Conservation (phyloP, 2,329 filamentous ascomycete genomes). For the Stagonosporopsis vannaccii region DNA sequence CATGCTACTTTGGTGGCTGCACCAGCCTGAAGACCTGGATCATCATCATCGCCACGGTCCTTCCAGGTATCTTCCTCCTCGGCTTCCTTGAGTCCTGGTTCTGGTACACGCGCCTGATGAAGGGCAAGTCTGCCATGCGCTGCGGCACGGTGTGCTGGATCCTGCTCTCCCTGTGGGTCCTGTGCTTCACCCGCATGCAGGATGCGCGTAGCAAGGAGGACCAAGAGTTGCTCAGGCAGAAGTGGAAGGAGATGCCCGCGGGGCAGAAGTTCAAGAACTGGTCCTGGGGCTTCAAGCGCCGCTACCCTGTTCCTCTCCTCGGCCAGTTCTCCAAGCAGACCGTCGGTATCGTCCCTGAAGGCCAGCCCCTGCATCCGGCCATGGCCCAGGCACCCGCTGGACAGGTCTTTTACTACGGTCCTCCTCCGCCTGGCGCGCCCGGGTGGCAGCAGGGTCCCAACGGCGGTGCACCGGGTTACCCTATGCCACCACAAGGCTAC, state of each 20-base stretch:
- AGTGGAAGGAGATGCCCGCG: conserved; percentile 39
- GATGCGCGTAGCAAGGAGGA: conserved; percentile 40
- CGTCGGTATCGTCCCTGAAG: conserved; percentile 39
- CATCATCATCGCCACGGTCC: conserved; percentile 38
- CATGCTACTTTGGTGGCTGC: conserved; percentile 18
- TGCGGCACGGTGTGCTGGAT: conserved; percentile 45
- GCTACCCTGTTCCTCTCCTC: conserved; percentile 40
- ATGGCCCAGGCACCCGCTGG: conserved; percentile 33
- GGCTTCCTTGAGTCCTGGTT: conserved; percentile 44
- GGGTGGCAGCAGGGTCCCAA: conserved; percentile 29
- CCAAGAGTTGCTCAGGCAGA: conserved; percentile 38
- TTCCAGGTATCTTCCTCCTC: conserved; percentile 41
- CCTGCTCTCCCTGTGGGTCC: conserved; percentile 37
- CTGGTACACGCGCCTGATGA: conserved; percentile 48
- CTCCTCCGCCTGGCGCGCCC: conserved; percentile 31
- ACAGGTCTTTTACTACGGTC: conserved; percentile 35
- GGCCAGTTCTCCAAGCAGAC: conserved; percentile 41
- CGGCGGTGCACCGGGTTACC: conserved; percentile 20
- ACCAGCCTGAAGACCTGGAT: conserved; percentile 33
- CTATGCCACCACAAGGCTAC: conserved; percentile 30
- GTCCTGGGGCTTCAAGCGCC: conserved; percentile 43
- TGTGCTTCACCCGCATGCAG: conserved; percentile 44
- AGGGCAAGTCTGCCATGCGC: conserved; percentile 39
- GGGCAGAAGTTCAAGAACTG: conserved; percentile 43
- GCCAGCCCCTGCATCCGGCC: conserved; percentile 31